Conservation (phyloP, 2,329 filamentous ascomycete genomes). For the Helotiales sp. region DNA sequence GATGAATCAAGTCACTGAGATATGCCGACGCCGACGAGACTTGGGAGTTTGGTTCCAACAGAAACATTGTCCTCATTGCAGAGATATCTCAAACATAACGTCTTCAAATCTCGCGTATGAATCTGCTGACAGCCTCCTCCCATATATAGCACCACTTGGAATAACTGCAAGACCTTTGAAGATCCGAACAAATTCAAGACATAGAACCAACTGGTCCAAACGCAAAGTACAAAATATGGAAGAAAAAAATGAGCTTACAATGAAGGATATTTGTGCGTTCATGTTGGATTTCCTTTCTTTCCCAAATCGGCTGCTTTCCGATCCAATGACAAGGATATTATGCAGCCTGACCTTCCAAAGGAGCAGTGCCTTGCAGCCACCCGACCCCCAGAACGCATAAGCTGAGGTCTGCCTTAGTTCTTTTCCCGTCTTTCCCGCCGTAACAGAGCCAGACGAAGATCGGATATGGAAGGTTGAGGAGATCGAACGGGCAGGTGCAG, state of each 20-base stretch:
- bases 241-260: conserved; percentile 44
- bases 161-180: background rate
- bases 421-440: background rate
- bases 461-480: background rate
- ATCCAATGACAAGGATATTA: conserved; percentile 23
- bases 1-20: no score
- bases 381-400: conserved; percentile 16
- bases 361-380: conserved; percentile 34
- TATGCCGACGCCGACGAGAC: no score
- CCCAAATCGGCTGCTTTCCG: conserved; percentile 23
- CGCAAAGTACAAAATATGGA: background rate
- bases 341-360: conserved; percentile 28
- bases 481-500: background rate
- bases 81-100: background rate
- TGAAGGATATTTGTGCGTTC: conserved; percentile 58
- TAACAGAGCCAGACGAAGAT: background rate
- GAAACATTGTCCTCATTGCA: background rate
- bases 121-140: no score
- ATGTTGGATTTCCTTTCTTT: conserved; percentile 40
- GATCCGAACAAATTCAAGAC: background rate
- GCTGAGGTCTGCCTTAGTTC: conserved; percentile 3
- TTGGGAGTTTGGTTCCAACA: no score
- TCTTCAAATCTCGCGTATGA: no score
- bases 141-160: no score
- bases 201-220: background rate